These are phyloP conservation scores for Exophiala phaeomuriformis DNA, from an alignment of 2,329 filamentous ascomycete species.

Conservation along the genomic window DNA sequence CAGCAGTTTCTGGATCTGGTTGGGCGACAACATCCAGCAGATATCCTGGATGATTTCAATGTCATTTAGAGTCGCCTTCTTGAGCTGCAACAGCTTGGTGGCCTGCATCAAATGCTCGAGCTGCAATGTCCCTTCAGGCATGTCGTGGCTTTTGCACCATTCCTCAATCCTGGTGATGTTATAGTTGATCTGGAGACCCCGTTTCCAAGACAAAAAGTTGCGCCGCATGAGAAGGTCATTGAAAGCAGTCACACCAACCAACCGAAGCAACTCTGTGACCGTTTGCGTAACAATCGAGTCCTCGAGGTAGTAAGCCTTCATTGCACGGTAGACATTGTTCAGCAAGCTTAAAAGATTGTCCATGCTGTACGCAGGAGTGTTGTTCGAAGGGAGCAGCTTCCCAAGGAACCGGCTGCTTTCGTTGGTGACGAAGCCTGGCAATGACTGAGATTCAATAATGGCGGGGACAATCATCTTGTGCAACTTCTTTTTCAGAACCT, in stretches of 20 bases:
- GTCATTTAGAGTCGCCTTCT: slow-evolving; percentile 97
- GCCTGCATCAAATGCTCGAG: slow-evolving; percentile 98
- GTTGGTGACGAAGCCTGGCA: slow-evolving; percentile 96
- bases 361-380: slow-evolving; percentile 95
- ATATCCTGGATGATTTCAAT: slow-evolving; percentile 99
- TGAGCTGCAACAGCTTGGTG: slow-evolving; percentile 93
- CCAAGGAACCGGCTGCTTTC: slow-evolving; percentile 97
- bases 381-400: slow-evolving; percentile 88
- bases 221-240: slow-evolving; percentile 96
- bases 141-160: slow-evolving; percentile 99
- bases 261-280: slow-evolving; percentile 80
- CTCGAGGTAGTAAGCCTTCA: slow-evolving; percentile 98
- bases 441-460: slow-evolving; percentile 96
- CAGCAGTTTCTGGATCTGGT: slow-evolving; percentile 96
- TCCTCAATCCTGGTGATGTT: slow-evolving; percentile 99
- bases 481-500: slow-evolving; percentile 97
- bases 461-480: slow-evolving; percentile 99
- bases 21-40: slow-evolving; percentile 91
- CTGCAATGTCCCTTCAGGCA: slow-evolving; percentile 96
- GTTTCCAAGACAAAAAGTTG: slow-evolving; percentile 99
- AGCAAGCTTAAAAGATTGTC: slow-evolving; percentile 92
- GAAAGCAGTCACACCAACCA: slow-evolving; percentile 96
- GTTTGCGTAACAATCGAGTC: slow-evolving; percentile 94
- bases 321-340: slow-evolving; percentile 95
- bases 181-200: slow-evolving; percentile 98